phyloP scores from a whole-genome alignment of 257 asterid species.

The Solanum okadae region DNA sequence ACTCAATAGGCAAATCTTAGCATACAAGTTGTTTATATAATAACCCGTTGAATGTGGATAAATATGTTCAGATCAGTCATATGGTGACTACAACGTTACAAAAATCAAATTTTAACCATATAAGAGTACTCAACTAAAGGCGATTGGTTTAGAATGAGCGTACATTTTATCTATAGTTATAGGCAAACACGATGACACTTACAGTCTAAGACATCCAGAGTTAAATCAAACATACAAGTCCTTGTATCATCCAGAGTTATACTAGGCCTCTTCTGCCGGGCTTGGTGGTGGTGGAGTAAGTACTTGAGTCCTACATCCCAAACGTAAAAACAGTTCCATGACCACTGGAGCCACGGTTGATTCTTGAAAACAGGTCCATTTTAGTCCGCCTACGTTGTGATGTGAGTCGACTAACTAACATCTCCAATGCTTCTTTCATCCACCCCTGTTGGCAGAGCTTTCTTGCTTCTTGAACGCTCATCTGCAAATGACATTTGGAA shows the following conservation, averaged over 20 bases:
- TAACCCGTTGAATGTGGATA: background rate
- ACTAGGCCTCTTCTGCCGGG: constrained; percentile 7
- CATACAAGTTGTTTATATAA: background rate
- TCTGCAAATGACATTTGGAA: constrained; percentile 10
- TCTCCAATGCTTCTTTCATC: constrained; percentile 40
- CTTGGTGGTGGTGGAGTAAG: background rate
- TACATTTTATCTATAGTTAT: background rate
- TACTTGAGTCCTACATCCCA: constrained; percentile 3
- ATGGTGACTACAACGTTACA: background rate
- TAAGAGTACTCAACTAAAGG: background rate
- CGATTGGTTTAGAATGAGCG: background rate
- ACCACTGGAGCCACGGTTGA: background rate
- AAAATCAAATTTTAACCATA: background rate
- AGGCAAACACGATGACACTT: background rate
- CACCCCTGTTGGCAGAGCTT: constrained; percentile 28
- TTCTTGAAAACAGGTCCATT: background rate
- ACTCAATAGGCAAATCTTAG: background rate
- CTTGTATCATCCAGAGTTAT: background rate
- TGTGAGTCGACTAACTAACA: constrained; percentile 13
- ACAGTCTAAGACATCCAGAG: background rate
- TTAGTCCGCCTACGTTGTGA: background rate
- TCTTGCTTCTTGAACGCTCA: constrained; percentile 36
- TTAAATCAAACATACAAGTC: background rate
- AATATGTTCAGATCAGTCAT: background rate
- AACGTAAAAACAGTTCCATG: background rate